Base-by-base conservation (phyloP, 2,329 filamentous ascomycete genomes). In the Scytalidium lignicola region DNA sequence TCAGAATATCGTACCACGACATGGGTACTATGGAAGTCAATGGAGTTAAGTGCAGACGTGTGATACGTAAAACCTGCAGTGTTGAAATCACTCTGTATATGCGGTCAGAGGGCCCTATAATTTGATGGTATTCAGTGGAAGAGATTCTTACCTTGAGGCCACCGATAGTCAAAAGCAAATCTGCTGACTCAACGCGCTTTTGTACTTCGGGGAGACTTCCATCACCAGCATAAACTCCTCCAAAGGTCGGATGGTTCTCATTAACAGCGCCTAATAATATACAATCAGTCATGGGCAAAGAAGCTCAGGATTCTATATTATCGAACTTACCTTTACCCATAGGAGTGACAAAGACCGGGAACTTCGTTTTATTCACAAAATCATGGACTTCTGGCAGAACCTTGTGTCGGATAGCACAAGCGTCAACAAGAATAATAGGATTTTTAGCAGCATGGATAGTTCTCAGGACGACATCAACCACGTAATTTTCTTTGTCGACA, bases 261-360 rank as follows among this genome's bases (percentile, higher is more conserved):
- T 93, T 79, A 43, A 96, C 79, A 18, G 87, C 86, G 17, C 32
- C 32, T 37, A 37, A n/a, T 9, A 37, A 9, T 8, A 7, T 4
- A 13, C 6, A 17, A 37, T 37, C 4, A 15, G 32, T 37, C 5
- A 37, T n/a, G 4, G 10, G 12, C 8, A 9, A 17, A 37, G 8
- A 37, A 37, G n/a, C 10, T 37, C n/a, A 4, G 5, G 6, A 5
- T 15, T 5, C 32, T 37, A 13, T 13, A 9, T 13, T 9, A 13
- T n/a, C 5, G 15, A 5, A 37, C 32, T 13, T 37, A 37, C 89
- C 81, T 70, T 95, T 95, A 43, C 90, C 90, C 86, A 95, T 95
- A 2, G 90, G 88, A 0, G 89, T 86, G n/a, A 91, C 87, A 59
- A 93, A 95, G 0, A 88, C 85, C 3, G 90, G 90, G 7, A 95